Base-by-base conservation (phyloP, 1,139 yeast species). In the Pichia sp. region DNA sequence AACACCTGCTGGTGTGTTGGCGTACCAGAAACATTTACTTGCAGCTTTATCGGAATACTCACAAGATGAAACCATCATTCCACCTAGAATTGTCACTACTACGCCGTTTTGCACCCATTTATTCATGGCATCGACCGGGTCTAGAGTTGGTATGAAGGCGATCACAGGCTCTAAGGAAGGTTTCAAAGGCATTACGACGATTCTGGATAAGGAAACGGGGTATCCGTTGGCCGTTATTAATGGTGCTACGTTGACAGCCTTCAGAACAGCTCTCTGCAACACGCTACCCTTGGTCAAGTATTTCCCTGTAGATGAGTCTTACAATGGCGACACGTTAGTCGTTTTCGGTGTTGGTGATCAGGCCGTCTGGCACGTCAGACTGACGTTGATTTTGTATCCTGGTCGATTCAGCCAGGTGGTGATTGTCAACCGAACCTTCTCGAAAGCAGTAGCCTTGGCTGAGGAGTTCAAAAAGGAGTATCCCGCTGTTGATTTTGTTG, bases 301-400 rank as follows among this genome's bases (percentile, higher is more conserved):
- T 2, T 61, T 73, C 36, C 58, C 62, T 2, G 27, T 56, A 2
- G 49, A 49, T 3, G 57, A 58, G 10, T 48, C 48, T 32, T 26
- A 33, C 4, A 41, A 33, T 7, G 49, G 36, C 10, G 51, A 42
- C 5, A 50, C 50, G 3, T 29, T 74, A 36, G 55, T 71, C 9
- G 77, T 74, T 2, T 77, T 76, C 58, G 88, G 88, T 0, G 75
- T 77, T n/a, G 87, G 88, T 0, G 67, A 71, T 29, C 87, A 81
- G 57, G 82, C 82, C 0, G 72, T 70, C 52, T 81, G 87, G 87
- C 87, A 81, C 55, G 62, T 72, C 28, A 66, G 67, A 50, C 59
- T 80, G 41, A 66, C 78, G 0, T 55, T 75, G 36, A 50, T 62
- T 6, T 56, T 77, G 39, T 75, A 73, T 50, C 66, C 68, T 4